Evolutionary conservation across 345 rosid species (phyloP), one percentile per base, ranked within the genome.

Genomic region (Salix brachista): DNA sequence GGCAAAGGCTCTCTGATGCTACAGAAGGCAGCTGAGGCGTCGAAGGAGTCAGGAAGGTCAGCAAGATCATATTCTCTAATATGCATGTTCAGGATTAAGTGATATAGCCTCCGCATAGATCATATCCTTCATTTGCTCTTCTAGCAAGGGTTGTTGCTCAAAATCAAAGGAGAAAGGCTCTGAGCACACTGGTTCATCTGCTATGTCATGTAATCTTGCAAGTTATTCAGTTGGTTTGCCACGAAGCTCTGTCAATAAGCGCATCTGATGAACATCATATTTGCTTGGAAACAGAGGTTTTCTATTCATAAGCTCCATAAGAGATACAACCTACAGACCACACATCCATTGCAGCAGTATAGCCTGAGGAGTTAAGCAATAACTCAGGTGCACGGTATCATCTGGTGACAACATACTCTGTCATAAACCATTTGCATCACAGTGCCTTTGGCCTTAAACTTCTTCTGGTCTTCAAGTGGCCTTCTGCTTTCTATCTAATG

Each of bases 261-360:
- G 95, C 97, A 96, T 90, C 87, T 96, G 97, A 83, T 92, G 99
- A 41, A 92, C 93, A 52, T 92, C 97, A 81, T 96, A 98, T 78
- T 41, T 96, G 72, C 99, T 98, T 0, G 98, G 99, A 76, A 94
- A 96, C 79, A 96, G 56, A 80, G 99, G 97, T 61, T 84, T 96
- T 79, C 97, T 82, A 70, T 96, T 94, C 97, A 94, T 88, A 30
- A 96, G 97, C 88, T 96, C 99, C 99, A 96, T 87, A 79, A 81
- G 28, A 96, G 78, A 96, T 88, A 85, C 99, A 96, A 71, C 99
- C 99, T 16, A 94, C 99, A 70, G 99, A 96, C 99, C 98, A 96
- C 58, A 96, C 97, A 85, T 96, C 99, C 16, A 94, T 96, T 39
- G 99, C 90, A 25, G 96, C 93, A 18, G 95, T 94, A 78, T 96